Base-by-base conservation (phyloP, 257 asterid genomes). In the Solanum virginianum region DNA sequence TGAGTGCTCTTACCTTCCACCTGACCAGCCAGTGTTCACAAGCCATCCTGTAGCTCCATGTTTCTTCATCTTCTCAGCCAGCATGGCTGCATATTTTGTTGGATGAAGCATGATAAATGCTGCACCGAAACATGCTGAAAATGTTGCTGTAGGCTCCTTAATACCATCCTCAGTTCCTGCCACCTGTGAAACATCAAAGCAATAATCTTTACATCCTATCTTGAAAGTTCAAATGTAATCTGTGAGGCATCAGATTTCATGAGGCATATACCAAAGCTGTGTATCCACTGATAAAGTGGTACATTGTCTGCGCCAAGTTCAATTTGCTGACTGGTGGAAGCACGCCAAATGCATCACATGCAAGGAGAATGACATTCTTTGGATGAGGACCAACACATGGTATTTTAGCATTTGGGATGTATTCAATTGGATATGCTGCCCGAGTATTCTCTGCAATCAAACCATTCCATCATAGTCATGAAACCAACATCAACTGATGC, bases 121-220 rank as follows among this genome's bases (percentile, higher is more conserved):
- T 75, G 99, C 98, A 88, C 99, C 99, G 18, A 94, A 95, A 86
- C 99, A 95, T 18, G 99, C 99, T 6, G 99, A 95, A 83, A 95
- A 95, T 29, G 98, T 95, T 7, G 99, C 97, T 0, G 97, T 90
- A 6, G 99, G 99, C 88, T 95, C 99, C 89, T 95, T 95, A 84
- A 95, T 92, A 29, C 98, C 99, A 49, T 94, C 98, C 88, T 93
- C 99, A 2, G 99, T 95, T 80, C 99, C 99, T n/a, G 99, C 99
- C 24, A 95, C 98, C 99, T 95, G 86, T 54, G 55, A 65, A 36
- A 68, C 4, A 41, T 24, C 7, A 43, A 83, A 14, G 24, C 20
- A 29, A n/a, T 17, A 87, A 41, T 53, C 20, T 47, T 13, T 13
- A 15, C 82, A 79, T 16, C 82, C 6, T 32, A 79, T 79, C 65